Evolutionary conservation across 345 rosid genomes (phyloP).

Genomic region (Orychophragmus violaceus): DNA sequence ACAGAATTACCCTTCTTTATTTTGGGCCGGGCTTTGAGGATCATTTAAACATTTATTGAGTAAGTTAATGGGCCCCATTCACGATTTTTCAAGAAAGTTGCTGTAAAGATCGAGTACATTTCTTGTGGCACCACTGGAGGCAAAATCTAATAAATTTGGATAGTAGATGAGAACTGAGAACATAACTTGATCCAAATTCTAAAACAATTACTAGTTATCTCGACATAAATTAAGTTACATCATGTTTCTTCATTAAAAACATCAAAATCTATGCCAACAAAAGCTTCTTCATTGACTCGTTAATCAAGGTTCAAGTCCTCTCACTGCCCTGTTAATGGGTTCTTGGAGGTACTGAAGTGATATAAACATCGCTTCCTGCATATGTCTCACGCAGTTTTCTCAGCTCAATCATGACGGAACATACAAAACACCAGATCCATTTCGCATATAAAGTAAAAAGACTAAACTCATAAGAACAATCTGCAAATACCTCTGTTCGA

Average conservation of each 20-base stretch:
- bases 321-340: background rate
- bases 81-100: too few relatives aligned
- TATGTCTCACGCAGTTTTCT: background rate
- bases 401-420: background rate
- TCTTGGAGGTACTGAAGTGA: background rate
- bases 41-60: too few relatives aligned
- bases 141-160: background rate
- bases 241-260: background rate
- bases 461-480: too few relatives aligned
- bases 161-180: background rate
- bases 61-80: too few relatives aligned
- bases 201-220: background rate
- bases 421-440: background rate
- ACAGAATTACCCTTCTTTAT: conserved; percentile 1
- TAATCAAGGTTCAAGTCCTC: background rate
- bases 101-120: too few relatives aligned
- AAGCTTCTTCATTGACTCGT: background rate
- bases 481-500: background rate
- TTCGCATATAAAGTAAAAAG: background rate
- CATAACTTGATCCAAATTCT: background rate
- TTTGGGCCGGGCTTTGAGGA: too few relatives aligned
- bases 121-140: background rate
- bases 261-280: background rate
- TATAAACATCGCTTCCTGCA: background rate
- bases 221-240: background rate